These are phyloP conservation scores for Chenopodium quinoa DNA, from an alignment of 148 eudicot species.

Conservation along the genomic window DNA sequence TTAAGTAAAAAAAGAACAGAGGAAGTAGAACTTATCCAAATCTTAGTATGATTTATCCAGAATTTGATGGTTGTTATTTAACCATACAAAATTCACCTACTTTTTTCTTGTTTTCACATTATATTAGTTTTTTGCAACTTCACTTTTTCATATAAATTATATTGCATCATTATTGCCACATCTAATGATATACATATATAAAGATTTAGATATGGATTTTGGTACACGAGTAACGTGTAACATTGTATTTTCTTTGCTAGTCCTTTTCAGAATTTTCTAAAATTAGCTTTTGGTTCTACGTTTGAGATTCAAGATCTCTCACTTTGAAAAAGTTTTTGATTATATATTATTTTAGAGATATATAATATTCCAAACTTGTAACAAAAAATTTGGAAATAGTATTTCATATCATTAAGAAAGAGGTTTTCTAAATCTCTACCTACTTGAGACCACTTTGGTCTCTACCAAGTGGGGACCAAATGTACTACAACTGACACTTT, in stretches of 20 bases:
- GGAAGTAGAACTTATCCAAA: conserved; percentile 20
- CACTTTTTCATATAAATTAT: background rate
- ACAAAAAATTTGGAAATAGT: too few relatives aligned
- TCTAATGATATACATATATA: background rate
- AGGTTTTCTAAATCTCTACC: too few relatives aligned
- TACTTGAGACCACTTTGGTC: too few relatives aligned
- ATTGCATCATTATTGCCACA: background rate
- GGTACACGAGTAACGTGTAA: conserved; percentile 9
- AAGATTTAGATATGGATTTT: background rate
- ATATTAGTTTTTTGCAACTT: conserved; percentile 6
- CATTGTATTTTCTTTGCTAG: background rate
- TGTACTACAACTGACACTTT: too few relatives aligned
- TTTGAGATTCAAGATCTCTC: background rate
- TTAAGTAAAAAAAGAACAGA: too few relatives aligned
- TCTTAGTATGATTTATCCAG: conserved; percentile 3
- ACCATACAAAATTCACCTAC: conserved; percentile 24
- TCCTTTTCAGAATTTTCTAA: conserved; percentile 17
- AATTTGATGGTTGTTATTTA: conserved; percentile 1
- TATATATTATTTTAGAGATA: background rate
- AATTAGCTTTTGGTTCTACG: background rate
- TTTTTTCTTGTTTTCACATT: conserved; percentile 21
- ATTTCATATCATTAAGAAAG: too few relatives aligned
- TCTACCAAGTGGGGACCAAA: too few relatives aligned
- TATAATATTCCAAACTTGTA: too few relatives aligned
- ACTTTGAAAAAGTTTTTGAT: background rate